Conservation (phyloP, 2,329 filamentous ascomycete genomes). For the Escovopsis sp. region DNA sequence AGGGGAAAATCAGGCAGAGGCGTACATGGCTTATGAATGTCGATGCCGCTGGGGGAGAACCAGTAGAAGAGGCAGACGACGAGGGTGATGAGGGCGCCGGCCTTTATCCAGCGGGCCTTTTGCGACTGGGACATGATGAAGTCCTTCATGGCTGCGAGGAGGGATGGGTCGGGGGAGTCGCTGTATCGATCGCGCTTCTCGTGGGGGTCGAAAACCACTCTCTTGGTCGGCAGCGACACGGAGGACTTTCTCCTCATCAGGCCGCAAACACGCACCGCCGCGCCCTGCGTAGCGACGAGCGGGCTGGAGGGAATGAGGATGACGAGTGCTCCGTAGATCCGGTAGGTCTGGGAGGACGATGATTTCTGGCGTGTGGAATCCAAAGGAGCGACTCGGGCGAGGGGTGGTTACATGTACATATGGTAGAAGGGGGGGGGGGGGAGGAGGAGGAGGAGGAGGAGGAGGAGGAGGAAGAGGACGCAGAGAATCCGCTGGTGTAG, state of each 20-base stretch:
- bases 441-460: conserved; percentile 1
- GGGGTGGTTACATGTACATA: too few relatives aligned
- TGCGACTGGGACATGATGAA: conserved; percentile 48
- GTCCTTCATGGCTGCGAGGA: conserved; percentile 40
- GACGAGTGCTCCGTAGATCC: too few relatives aligned
- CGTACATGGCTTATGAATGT: conserved; percentile 28
- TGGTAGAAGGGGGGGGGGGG: conserved; percentile 4
- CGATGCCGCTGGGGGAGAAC: conserved; percentile 42
- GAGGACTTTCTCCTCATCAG: conserved; percentile 47
- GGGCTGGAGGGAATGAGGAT: conserved; percentile 1
- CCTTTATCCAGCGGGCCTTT: conserved; percentile 50
- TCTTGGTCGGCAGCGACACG: conserved; percentile 46
- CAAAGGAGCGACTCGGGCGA: conserved; percentile 2
- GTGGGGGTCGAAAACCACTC: conserved; percentile 43
- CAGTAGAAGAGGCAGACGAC: conserved; percentile 48
- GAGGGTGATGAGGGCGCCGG: conserved; percentile 43
- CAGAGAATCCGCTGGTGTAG: too few relatives aligned
- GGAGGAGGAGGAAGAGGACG: neutral
- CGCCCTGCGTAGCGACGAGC: conserved; percentile 9
- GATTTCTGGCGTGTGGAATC: too few relatives aligned
- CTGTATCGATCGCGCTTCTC: conserved; percentile 50
- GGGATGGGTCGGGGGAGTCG: conserved; percentile 28
- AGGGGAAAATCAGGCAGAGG: neutral
- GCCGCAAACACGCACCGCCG: conserved; percentile 1
- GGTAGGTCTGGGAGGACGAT: too few relatives aligned